Percentiles rank a stretch among this genome's conserved stretches.
Evolutionary conservation across 495 filamentous ascomycete genomes (phyloP).

Genomic region (Melanomma pulvis-pyrius): DNA sequence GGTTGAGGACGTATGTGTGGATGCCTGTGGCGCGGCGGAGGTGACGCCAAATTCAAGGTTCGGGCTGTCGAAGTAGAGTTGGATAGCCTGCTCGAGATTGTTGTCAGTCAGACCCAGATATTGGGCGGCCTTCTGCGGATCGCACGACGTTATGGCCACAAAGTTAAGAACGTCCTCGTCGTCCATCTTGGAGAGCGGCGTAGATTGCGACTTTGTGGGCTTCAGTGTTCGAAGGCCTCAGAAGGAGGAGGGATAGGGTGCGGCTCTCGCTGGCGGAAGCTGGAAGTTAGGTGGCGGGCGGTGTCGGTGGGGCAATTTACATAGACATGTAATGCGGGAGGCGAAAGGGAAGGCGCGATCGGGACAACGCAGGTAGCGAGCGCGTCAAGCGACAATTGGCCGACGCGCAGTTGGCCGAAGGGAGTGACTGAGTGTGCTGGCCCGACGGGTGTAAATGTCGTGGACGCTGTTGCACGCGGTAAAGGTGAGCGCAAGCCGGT

Average conservation of each 20-base stretch:
- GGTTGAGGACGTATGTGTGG: constrained; percentile 33
- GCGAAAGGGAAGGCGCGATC: neutral
- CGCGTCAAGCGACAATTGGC: neutral
- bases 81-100: constrained; percentile 80
- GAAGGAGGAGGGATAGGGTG: neutral
- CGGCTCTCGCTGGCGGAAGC: neutral
- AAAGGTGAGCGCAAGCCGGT: neutral
- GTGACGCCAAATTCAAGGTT: constrained; percentile 59
- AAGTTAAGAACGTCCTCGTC: constrained; percentile 62
- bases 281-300: neutral
- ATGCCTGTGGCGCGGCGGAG: constrained; percentile 31
- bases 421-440: neutral
- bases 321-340: neutral
- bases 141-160: constrained; percentile 67
- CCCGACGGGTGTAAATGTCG: neutral
- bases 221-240: neutral
- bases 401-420: too few relatives aligned
- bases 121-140: constrained; percentile 66
- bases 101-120: constrained; percentile 82
- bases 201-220: neutral
- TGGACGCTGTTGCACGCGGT: neutral
- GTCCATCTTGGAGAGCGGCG: constrained; percentile 62
- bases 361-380: neutral
- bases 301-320: constrained; percentile 13
- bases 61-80: constrained; percentile 84